Evolutionary conservation across 345 rosid genomes (phyloP), one percentile per base, ranked within the genome.

Genomic region (Excoecaria cochinchinensis): DNA sequence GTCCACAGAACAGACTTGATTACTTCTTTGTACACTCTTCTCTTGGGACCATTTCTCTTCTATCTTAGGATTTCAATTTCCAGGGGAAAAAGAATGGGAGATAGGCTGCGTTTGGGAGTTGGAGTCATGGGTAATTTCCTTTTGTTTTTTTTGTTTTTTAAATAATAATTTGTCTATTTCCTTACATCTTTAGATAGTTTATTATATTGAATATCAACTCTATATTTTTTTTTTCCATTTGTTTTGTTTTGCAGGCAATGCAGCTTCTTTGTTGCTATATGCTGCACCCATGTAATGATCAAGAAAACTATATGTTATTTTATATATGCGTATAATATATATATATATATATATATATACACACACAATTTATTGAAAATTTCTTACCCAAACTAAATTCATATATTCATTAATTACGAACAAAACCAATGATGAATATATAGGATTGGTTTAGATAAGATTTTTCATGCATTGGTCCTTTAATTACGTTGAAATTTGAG

Each of bases 211-310:
- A 11, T 5, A 22, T 24, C 15, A 59, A 22, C 62, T 21, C 62
- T 58, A n/a, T 55, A 8, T 0, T 6, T 67, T 74, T 42, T 8
- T 65, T 57, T 22, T 40, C 15, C 13, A 25, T 8, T 67, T 68
- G 21, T 53, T 22, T 21, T 75, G 52, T 77, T 57, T 70, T 83
- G 82, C 91, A 95, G 99, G 97, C 73, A 95, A 91, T 80, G 97
- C 89, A 60, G 83, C 97, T 72, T 87, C 94, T 51, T 84, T 92
- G 86, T 76, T 87, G 77, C 94, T 90, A 63, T 91, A 80, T 47
- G 70, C 91, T 60, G 84, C 94, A 39, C 99, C 99, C 31, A 80
- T 85, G 97, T 91, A 95, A 86, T 69, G 72, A 62, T 50, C 21
- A 63, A 69, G 21, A 25, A 16, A 17, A 46, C 16, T 40, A 31